Evolutionary conservation across 805 yeast genomes (phyloP), one percentile per base, ranked within the genome.

Genomic region (Wickerhamomyces silvicola): DNA sequence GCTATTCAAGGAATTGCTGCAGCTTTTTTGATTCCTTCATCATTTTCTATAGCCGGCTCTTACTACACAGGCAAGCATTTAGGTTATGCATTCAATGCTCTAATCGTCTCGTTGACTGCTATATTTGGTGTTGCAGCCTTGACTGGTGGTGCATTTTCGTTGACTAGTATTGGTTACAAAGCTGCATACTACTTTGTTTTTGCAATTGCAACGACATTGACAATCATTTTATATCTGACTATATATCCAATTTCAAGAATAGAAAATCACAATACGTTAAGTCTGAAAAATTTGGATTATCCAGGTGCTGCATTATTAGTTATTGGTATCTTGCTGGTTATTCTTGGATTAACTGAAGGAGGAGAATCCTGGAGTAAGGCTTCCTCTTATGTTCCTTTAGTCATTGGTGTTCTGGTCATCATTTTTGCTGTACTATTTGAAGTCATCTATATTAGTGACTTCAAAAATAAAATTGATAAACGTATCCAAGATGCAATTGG

Each of bases 1-100:
- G 69, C 71, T 2, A 30, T 68, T 1, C 73, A 67, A 41, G 73
- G 73, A 8, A 42, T 66, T 7, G 56, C 62, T 12, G 73, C 63
- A 2, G 59, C 72, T 1, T 54, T 60, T 6, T 35, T 62, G 8
- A 47, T 68, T 13, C 73, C 72, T 3, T 46, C 58, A 7, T 48
- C 59, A 4, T 58, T 53, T 30, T 59, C 63, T 0, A 30, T 62
- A 10, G 51, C 60, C 6, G 60, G 58, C 0, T 37, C 49, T 27
- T 45, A 52, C 16, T 60, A 53, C 32, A 31, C 39, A 5, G 63
- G 57, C 1, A 43, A 48, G 18, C 33, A 42, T 10, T 38, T 58
- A 14, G 57, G 48, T 5, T 35, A 34, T 7, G 59, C 62, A 3
- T 31, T 60, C 18, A 42, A 50, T 6, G 37, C 39, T 3, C 42